Percentiles rank a stretch among this genome's conserved stretches.
Evolutionary conservation across 768 basidiomycete species (phyloP).

Genomic region (Cystobasidium tubakii): DNA sequence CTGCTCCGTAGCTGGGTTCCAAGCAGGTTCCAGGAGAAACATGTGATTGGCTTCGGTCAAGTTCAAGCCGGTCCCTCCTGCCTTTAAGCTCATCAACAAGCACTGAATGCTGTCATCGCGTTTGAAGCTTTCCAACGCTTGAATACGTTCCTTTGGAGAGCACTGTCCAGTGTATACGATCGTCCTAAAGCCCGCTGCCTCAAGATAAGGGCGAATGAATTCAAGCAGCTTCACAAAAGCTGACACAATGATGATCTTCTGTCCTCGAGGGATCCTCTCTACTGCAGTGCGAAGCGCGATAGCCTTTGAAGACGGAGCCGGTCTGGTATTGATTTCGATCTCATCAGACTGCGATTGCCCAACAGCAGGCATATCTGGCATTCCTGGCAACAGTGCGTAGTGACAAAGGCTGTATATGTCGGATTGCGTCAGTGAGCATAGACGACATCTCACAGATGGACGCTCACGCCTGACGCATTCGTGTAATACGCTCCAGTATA

Average conservation of each 20-base stretch:
- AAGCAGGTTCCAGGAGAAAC: neutral
- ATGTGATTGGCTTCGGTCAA: neutral
- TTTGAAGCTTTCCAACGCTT: neutral
- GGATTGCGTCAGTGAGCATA: too few relatives aligned
- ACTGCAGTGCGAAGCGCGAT: neutral
- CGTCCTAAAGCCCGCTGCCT: neutral
- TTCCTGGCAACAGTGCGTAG: neutral
- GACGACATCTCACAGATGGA: too few relatives aligned
- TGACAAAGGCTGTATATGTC: neutral
- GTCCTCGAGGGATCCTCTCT: neutral
- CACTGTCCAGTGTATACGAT: neutral
- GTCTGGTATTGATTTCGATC: neutral
- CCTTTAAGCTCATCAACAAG: neutral
- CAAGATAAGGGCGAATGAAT: neutral
- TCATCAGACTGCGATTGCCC: neutral
- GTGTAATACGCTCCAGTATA: too few relatives aligned
- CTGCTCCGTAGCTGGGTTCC: neutral
- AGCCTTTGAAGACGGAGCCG: neutral
- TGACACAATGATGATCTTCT: neutral
- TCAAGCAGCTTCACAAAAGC: neutral
- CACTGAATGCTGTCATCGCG: neutral
- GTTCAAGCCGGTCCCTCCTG: neutral
- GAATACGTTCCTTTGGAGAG: neutral
- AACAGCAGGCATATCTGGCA: neutral
- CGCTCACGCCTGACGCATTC: too few relatives aligned